phyloP scores from a whole-genome alignment of 2,329 filamentous ascomycete genomes.

The Botrytis hyacinthi region DNA sequence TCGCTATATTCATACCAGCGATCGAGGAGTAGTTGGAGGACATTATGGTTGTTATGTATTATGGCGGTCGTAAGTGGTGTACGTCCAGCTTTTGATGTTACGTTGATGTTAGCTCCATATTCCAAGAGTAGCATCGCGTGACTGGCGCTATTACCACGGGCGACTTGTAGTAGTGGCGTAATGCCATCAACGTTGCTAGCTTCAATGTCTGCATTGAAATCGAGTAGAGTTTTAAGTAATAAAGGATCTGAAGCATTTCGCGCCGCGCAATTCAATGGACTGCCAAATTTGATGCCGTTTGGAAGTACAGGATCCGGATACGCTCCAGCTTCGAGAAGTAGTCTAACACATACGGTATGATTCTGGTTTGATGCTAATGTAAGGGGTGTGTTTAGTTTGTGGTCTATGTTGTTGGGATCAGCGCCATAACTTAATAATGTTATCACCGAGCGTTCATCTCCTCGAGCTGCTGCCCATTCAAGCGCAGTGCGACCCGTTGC shows the following conservation, averaged over 20 bases:
- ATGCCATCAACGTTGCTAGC: conserved; percentile 13
- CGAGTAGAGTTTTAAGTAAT: conserved; percentile 22
- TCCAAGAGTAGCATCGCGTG: conserved; percentile 22
- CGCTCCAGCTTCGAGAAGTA: conserved; percentile 24
- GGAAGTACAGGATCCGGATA: conserved; percentile 19
- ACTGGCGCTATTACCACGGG: conserved; percentile 12
- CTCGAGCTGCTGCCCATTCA: conserved; percentile 22
- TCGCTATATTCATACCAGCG: conserved; percentile 23
- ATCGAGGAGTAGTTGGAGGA: conserved; percentile 24
- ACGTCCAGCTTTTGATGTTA: background rate
- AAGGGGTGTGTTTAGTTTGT: conserved; percentile 18
- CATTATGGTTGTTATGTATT: conserved; percentile 24
- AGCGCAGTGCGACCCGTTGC: conserved; percentile 20
- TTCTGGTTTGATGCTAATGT: conserved; percentile 16
- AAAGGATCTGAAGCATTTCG: conserved; percentile 18
- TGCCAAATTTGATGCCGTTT: conserved; percentile 18
- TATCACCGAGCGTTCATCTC: conserved; percentile 17
- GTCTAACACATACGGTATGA: conserved; percentile 19
- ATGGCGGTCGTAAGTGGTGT: conserved; percentile 23
- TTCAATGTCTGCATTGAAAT: conserved; percentile 22
- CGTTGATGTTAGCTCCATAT: conserved; percentile 24
- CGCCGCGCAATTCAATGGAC: conserved; percentile 23
- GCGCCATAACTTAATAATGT: conserved; percentile 21
- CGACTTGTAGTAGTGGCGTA: conserved; percentile 21
- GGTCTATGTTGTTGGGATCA: conserved; percentile 22